A percentile compares a stretch with the other conserved stretches of the same genome.
These are phyloP conservation scores for Dichotomopilus funicola DNA, from an alignment of 2,329 filamentous ascomycete species.

Conservation along the genomic window DNA sequence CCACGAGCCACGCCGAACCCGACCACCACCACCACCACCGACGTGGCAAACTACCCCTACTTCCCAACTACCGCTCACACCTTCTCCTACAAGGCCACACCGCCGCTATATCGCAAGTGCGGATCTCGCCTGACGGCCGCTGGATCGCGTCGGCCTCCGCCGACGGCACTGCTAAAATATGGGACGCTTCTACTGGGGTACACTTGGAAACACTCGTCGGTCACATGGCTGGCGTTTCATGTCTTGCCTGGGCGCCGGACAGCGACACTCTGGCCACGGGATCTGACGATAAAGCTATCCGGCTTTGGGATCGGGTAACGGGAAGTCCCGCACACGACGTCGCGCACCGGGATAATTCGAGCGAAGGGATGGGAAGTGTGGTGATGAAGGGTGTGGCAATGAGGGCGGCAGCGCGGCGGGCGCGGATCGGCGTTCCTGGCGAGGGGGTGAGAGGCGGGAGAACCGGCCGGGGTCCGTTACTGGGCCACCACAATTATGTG, in stretches of 20 bases:
- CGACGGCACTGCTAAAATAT: conserved; percentile 86
- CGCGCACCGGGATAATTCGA: conserved; percentile 13
- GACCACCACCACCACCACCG: conserved; percentile 30
- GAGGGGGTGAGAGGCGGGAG: conserved; percentile 21
- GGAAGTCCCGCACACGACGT: conserved; percentile 33
- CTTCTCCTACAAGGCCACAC: conserved; percentile 72
- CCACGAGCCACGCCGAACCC: conserved; percentile 20
- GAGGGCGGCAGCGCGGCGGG: conserved; percentile 8
- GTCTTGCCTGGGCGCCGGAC: conserved; percentile 90
- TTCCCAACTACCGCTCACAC: conserved; percentile 61
- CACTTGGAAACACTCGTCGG: conserved; percentile 86
- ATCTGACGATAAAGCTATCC: conserved; percentile 92
- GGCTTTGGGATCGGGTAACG: conserved; percentile 78
- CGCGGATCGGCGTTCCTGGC: neutral
- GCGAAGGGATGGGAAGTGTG: conserved; percentile 3
- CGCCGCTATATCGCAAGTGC: conserved; percentile 73
- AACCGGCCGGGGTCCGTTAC: conserved; percentile 50
- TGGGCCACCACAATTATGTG: conserved; percentile 93
- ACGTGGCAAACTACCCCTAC: conserved; percentile 42
- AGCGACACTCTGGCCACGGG: conserved; percentile 81
- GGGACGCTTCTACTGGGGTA: conserved; percentile 70
- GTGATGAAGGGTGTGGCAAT: conserved; percentile 5
- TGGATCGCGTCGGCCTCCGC: conserved; percentile 89
- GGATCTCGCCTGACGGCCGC: conserved; percentile 82
- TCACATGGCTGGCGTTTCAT: conserved; percentile 87